Evolutionary conservation across 441 rosid genomes (phyloP).

Genomic region (Metrosideros polymorpha): DNA sequence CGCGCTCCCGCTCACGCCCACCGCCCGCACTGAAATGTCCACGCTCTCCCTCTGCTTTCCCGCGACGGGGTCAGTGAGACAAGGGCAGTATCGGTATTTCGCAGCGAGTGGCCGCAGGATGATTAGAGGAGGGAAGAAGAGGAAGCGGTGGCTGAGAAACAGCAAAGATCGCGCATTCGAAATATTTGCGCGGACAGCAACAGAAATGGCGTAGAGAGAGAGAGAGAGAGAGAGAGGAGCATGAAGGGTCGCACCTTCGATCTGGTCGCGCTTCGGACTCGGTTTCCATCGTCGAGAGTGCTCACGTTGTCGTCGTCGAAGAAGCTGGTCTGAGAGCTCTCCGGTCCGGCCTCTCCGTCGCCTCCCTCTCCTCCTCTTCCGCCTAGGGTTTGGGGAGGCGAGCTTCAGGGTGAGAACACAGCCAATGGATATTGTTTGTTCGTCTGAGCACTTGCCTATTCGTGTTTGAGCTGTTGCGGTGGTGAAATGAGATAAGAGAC

Average conservation of each 20-base stretch:
- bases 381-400: not conserved
- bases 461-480: not conserved
- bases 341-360: not conserved
- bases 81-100: not conserved
- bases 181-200: not conserved
- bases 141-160: not conserved
- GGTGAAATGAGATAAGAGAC: not conserved
- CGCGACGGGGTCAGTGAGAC: not conserved
- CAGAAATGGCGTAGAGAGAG: not conserved
- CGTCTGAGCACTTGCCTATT: not conserved
- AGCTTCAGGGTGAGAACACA: not conserved
- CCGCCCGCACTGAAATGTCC: not conserved
- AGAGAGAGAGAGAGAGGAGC: not conserved
- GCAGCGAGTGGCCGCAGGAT: not conserved
- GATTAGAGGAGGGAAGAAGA: not conserved
- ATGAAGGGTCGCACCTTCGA: too few relatives aligned
- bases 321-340: not conserved
- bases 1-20: too few relatives aligned
- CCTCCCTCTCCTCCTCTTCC: not conserved
- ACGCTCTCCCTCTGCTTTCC: not conserved
- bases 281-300: not conserved
- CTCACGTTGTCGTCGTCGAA: not conserved
- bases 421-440: not conserved
- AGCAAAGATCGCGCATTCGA: not conserved
- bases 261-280: too few relatives aligned